phyloP scores from a whole-genome alignment of 345 rosid genomes.

The Lumnitzera racemosa region DNA sequence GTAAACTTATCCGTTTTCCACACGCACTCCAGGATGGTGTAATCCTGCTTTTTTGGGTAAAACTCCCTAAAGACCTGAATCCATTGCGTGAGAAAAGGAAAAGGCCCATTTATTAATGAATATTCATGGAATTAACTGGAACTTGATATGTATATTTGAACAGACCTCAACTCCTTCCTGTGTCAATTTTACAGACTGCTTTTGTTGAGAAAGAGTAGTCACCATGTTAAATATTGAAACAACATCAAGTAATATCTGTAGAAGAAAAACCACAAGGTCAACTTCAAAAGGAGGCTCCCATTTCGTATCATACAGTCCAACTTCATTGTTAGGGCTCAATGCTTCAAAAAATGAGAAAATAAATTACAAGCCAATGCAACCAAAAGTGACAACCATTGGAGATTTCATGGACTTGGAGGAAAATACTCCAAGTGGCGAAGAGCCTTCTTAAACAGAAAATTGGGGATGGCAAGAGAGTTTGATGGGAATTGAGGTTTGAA shows the following conservation, averaged over 20 bases:
- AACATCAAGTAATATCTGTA: slow-evolving; percentile 71
- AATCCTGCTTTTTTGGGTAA: slow-evolving; percentile 49
- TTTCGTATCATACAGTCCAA: too few species aligned
- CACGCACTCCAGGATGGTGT: slow-evolving; percentile 42
- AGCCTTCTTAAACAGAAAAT: too few species aligned
- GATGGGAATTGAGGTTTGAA: too few species aligned
- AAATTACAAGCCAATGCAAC: too few species aligned
- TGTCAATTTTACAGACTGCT: slow-evolving; percentile 65
- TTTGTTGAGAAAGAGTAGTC: slow-evolving; percentile 52
- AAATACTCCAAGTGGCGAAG: too few species aligned
- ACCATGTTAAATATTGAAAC: slow-evolving; percentile 64
- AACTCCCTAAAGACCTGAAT: slow-evolving; percentile 66
- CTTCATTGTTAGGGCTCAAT: too few species aligned
- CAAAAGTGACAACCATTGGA: too few species aligned
- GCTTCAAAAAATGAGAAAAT: too few species aligned
- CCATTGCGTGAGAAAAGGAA: slow-evolving; percentile 5
- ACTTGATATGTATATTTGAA: neutral
- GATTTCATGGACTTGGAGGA: too few species aligned
- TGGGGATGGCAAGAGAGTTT: too few species aligned
- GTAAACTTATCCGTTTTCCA: slow-evolving; percentile 62
- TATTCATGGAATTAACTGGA: neutral
- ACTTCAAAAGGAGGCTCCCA: too few species aligned
- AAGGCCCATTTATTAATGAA: neutral
- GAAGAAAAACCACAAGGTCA: too few species aligned
- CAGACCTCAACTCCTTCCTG: slow-evolving; percentile 72